Conservation (phyloP, 768 basidiomycete species). For the Mycena maculata region DNA sequence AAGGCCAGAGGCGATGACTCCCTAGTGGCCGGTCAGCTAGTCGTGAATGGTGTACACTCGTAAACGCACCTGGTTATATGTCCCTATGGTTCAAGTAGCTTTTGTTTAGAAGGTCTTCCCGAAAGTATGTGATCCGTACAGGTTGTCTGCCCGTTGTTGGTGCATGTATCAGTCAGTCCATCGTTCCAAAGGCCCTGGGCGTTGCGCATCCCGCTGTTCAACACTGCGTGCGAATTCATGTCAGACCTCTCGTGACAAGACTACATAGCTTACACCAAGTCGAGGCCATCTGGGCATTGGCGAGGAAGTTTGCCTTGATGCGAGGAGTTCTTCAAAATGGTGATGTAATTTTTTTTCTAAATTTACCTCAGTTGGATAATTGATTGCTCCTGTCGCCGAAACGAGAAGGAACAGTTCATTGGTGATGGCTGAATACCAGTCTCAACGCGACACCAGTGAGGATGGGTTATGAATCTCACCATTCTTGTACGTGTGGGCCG, state of each 20-base stretch:
- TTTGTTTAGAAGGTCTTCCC: too few species aligned
- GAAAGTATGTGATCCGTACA: slow-evolving; percentile 35
- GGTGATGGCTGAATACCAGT: slow-evolving; percentile 54
- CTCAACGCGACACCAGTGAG: neutral
- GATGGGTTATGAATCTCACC: neutral
- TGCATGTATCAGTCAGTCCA: slow-evolving; percentile 51
- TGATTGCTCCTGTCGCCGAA: slow-evolving; percentile 60
- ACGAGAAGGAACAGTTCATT: slow-evolving; percentile 66
- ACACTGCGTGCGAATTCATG: slow-evolving; percentile 44
- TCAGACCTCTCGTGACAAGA: neutral
- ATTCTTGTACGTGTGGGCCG: slow-evolving; percentile 67
- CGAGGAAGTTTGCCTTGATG: slow-evolving; percentile 58
- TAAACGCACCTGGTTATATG: slow-evolving; percentile 62
- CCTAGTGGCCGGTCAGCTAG: slow-evolving; percentile 49
- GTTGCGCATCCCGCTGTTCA: slow-evolving; percentile 58
- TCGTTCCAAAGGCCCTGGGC: slow-evolving; percentile 59
- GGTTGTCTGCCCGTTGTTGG: slow-evolving; percentile 64
- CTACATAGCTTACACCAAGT: slow-evolving; percentile 48
- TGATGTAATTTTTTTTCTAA: too few species aligned
- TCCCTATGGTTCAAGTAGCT: too few species aligned
- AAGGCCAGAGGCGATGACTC: slow-evolving; percentile 66
- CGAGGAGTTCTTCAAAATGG: too few species aligned
- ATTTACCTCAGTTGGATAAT: slow-evolving; percentile 49
- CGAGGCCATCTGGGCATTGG: slow-evolving; percentile 60
- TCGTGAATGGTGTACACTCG: neutral